phyloP scores from a whole-genome alignment of 306 rosid genomes.

The peach (Prunus persica) region Prunus_persica_NCBIv2 NC_034009.1:47309501-47310000 shows the following conservation, averaged over 20 bases:
- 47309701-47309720: too few species aligned
- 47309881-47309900: conserved; percentile 99
- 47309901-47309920: conserved; percentile 95
- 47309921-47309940: conserved; percentile 40
- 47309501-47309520: too few species aligned
- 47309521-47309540: too few species aligned
- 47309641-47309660: too few species aligned
- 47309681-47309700: too few species aligned
- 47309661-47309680: too few species aligned
- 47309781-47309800: conserved; percentile 65
- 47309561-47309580: too few species aligned
- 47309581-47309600: too few species aligned
- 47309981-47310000: not conserved
- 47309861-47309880: conserved; percentile 87
- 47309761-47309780: not conserved
- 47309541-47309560: too few species aligned
- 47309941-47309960: not conserved
- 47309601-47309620: too few species aligned
- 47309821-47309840: conserved; percentile 36
- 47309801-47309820: conserved; percentile 59
- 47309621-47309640: too few species aligned
- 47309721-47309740: too few species aligned
- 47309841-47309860: conserved; percentile 47
- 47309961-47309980: not conserved
- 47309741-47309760: not conserved